Conservation (phyloP, 495 filamentous ascomycete species). For the Xylaria bambusicola region DNA sequence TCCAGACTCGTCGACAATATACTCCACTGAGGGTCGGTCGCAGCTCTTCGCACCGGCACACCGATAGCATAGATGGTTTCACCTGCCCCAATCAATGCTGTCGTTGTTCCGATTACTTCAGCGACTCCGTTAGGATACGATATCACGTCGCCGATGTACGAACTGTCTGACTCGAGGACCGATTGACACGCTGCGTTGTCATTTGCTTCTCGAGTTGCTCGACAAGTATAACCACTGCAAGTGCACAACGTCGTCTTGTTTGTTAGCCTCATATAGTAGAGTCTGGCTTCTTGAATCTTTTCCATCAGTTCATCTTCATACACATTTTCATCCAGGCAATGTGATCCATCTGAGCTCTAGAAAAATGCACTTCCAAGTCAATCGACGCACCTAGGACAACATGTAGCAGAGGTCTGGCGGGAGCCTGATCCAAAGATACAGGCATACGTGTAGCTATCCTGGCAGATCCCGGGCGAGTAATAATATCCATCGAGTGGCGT, state of each 20-base stretch:
- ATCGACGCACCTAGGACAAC: conserved; percentile 10
- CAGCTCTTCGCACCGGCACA: neutral
- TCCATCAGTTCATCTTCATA: too few species aligned
- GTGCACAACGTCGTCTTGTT: too few species aligned
- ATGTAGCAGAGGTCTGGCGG: neutral
- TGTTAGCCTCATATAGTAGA: too few species aligned
- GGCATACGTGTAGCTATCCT: neutral
- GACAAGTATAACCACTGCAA: too few species aligned
- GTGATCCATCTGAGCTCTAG: too few species aligned
- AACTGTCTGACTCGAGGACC: too few species aligned
- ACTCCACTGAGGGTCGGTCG: neutral
- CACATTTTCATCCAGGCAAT: too few species aligned
- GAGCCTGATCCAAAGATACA: neutral
- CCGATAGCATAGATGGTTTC: neutral
- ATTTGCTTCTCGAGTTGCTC: too few species aligned
- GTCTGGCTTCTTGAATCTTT: too few species aligned
- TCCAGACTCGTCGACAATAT: neutral
- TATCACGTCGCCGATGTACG: too few species aligned
- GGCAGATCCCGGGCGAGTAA: conserved; percentile 7
- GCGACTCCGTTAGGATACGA: neutral
- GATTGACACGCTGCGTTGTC: too few species aligned
- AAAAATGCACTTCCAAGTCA: neutral
- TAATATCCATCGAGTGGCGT: neutral
- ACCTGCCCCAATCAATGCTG: neutral
- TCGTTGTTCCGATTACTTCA: neutral